Evolutionary conservation across 257 asterid genomes (phyloP), one percentile per base, ranked within the genome.

Genomic region (Fraxinus anomala): DNA sequence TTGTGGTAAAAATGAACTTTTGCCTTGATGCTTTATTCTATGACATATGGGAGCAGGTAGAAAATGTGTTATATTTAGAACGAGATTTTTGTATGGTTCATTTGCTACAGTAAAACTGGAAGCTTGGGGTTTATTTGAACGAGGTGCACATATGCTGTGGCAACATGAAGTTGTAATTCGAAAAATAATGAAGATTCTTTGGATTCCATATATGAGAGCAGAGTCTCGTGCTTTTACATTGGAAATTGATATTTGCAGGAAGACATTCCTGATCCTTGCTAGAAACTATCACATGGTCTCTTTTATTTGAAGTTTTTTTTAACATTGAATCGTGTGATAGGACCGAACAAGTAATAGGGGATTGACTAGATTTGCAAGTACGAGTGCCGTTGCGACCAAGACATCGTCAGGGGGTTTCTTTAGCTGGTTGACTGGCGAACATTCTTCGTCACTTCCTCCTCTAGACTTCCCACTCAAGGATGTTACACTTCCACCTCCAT

Each of bases 391-490:
- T 75, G 88, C 90, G 36, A 80, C 84, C 73, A 86, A 85, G 68
- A 80, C 95, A 65, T 88, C 96, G 10, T 83, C 94, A 6, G 97
- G 90, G 61, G 90, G 97, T 40, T 42, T 91, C 4, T 86, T 91
- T 44, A 80, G 94, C 77, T 89, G 95, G 96, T 77, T 90, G 84
- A 87, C 90, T 2, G 97, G 94, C 28, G 93, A 80, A 71, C 59
- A 42, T 21, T 86, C 97, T 12, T 78, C 91, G 74, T 76, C 93
- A 10, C 91, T 88, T 71, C 89, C 97, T 47, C 92, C 97, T 63
- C 84, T 95, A 70, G 94, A 95, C 73, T 87, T 89, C 74, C 96
- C 97, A 2, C 96, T 95, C 1, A 67, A 88, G 82, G 92, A 83
- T 86, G 90, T 93, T 79, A 74, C 77, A 30, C 81, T 87, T 66